These are phyloP conservation scores for Phlebiopsis gigantea DNA, from an alignment of 768 basidiomycete species.

Conservation along the genomic window DNA sequence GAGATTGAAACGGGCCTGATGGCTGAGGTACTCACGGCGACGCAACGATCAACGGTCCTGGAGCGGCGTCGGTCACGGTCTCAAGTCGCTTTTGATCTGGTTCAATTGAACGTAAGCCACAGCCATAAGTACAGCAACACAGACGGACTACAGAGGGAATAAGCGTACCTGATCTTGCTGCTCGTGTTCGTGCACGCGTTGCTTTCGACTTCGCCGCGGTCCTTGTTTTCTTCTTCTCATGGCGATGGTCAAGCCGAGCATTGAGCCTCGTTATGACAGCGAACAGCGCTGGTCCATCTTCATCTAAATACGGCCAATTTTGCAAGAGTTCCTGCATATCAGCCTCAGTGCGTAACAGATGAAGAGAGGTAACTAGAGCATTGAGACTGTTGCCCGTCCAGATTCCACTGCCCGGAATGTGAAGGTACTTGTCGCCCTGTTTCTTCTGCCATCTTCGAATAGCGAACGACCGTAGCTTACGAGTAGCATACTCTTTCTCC, in stretches of 20 bases:
- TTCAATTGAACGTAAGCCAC: too few species aligned
- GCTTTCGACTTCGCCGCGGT: neutral
- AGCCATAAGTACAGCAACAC: too few species aligned
- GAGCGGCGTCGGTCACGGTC: too few species aligned
- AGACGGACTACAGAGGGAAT: too few species aligned
- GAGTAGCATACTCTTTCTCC: neutral
- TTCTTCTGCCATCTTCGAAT: neutral
- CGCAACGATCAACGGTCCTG: too few species aligned
- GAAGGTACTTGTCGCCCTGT: neutral
- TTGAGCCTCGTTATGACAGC: neutral
- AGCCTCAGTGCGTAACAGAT: neutral
- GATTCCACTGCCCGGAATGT: neutral
- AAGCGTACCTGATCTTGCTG: too few species aligned
- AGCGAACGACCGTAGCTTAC: neutral
- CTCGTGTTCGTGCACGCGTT: too few species aligned
- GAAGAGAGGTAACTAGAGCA: neutral
- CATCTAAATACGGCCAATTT: neutral
- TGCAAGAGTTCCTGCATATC: neutral
- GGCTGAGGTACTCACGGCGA: too few species aligned
- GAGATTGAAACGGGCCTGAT: too few species aligned
- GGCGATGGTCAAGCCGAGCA: neutral
- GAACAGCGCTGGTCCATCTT: neutral
- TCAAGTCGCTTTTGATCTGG: too few species aligned
- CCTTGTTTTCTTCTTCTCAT: neutral
- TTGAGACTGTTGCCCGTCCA: neutral